These are phyloP conservation scores for Eucalyptus marginata DNA, from an alignment of 345 rosid species.

Conservation along the genomic window DNA sequence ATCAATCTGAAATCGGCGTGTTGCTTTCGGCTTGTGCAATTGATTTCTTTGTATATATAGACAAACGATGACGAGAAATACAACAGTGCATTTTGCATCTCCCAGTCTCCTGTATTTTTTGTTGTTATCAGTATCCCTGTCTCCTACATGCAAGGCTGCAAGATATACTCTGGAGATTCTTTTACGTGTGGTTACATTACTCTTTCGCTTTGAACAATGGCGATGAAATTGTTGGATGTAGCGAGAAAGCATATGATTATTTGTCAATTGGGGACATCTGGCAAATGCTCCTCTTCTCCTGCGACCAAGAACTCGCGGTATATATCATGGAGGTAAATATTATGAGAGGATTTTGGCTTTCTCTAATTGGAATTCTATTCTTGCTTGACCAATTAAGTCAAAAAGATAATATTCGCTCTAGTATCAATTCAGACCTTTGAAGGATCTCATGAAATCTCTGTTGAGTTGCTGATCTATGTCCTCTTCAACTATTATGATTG, in stretches of 20 bases:
- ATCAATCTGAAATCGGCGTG: fast-evolving
- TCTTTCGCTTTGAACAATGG: background rate
- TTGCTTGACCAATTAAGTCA: background rate
- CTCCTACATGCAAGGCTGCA: background rate
- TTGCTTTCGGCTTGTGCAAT: background rate
- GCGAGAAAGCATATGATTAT: background rate
- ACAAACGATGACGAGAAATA: background rate
- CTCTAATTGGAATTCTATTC: background rate
- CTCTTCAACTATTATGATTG: background rate
- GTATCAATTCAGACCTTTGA: background rate
- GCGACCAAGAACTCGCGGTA: background rate
- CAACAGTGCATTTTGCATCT: no score
- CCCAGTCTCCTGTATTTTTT: no score
- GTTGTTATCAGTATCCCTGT: no score
- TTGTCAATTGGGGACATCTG: background rate
- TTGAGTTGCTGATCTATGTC: background rate
- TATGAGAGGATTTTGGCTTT: no score
- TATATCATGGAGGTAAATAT: background rate
- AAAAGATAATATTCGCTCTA: background rate
- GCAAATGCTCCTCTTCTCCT: conserved; percentile 21
- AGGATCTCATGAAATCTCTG: background rate
- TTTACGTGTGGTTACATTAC: background rate
- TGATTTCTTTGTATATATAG: background rate
- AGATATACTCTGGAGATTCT: background rate
- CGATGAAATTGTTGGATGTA: background rate